Percentiles rank a stretch among this genome's conserved stretches.
Evolutionary conservation across 805 yeast genomes (phyloP).

Genomic region (Ogataea neopini): DNA sequence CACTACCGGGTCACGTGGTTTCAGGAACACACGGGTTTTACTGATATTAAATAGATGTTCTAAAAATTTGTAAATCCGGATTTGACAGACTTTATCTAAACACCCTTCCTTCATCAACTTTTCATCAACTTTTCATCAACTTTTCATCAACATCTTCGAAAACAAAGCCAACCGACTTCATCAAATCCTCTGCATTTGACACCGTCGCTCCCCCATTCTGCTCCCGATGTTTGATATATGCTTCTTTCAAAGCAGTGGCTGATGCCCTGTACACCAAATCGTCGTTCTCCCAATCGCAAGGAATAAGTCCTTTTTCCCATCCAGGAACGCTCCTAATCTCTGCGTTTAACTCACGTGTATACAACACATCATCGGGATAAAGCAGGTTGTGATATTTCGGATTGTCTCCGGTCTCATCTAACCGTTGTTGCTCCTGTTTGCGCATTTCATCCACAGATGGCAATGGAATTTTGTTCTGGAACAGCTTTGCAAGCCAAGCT

Average conservation of each 20-base stretch:
- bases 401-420: conserved; percentile 45
- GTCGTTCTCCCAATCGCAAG: conserved; percentile 53
- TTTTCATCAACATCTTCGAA: conserved; percentile 15
- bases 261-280: conserved; percentile 45
- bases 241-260: conserved; percentile 47
- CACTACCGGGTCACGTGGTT: background rate
- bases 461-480: conserved; percentile 52
- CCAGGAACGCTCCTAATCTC: conserved; percentile 29
- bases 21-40: background rate
- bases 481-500: conserved; percentile 61
- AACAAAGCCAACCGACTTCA: conserved; percentile 15
- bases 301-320: conserved; percentile 46
- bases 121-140: conserved; percentile 6
- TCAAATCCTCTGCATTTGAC: conserved; percentile 10
- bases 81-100: background rate
- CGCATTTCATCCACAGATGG: conserved; percentile 52
- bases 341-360: conserved; percentile 43
- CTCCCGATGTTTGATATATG: conserved; percentile 42
- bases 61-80: too few relatives aligned
- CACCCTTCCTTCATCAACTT: background rate
- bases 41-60: too few relatives aligned
- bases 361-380: conserved; percentile 59
- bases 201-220: conserved; percentile 36
- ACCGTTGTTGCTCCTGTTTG: conserved; percentile 41
- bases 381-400: conserved; percentile 50